Conservation (phyloP, 2,329 filamentous ascomycete species). For the Blastomyces silverae region DNA sequence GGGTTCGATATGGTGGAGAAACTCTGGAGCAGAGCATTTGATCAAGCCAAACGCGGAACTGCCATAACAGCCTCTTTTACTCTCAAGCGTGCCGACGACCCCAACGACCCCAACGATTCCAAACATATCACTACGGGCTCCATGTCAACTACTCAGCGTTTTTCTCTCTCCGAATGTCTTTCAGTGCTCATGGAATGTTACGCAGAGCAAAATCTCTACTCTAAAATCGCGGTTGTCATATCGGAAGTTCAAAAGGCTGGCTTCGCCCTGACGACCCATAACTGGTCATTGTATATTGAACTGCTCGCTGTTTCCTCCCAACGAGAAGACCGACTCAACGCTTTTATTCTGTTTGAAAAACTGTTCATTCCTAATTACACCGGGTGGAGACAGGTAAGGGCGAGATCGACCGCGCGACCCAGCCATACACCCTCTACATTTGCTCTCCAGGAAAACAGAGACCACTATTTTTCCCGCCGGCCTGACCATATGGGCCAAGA, state of each 20-base stretch:
- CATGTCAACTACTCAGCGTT: conserved; percentile 40
- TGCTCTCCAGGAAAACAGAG: conserved; percentile 30
- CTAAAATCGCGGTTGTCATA: conserved; percentile 48
- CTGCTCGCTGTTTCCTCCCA: conserved; percentile 55
- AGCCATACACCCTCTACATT: conserved; percentile 27
- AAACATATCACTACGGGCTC: not conserved
- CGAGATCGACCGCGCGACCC: conserved; percentile 31
- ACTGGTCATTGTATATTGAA: conserved; percentile 74
- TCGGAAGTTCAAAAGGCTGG: conserved; percentile 56
- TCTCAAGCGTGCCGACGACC: not conserved
- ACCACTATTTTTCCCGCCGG: conserved; percentile 15
- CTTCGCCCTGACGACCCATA: conserved; percentile 66
- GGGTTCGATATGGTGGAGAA: conserved; percentile 56
- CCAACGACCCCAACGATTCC: not conserved
- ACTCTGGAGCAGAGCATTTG: conserved; percentile 59
- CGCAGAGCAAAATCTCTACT: conserved; percentile 47
- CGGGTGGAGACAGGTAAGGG: conserved; percentile 55
- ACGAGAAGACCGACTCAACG: conserved; percentile 49
- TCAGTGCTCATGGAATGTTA: conserved; percentile 50
- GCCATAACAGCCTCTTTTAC: conserved; percentile 19
- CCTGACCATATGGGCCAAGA: conserved; percentile 29
- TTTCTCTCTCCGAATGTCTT: conserved; percentile 46
- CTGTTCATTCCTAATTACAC: conserved; percentile 72
- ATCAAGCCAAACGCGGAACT: conserved; percentile 43
- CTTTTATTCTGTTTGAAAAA: conserved; percentile 67